Evolutionary conservation across 441 rosid species (phyloP), one percentile per base, ranked within the genome.

Genomic region (Mallotus japonicus): DNA sequence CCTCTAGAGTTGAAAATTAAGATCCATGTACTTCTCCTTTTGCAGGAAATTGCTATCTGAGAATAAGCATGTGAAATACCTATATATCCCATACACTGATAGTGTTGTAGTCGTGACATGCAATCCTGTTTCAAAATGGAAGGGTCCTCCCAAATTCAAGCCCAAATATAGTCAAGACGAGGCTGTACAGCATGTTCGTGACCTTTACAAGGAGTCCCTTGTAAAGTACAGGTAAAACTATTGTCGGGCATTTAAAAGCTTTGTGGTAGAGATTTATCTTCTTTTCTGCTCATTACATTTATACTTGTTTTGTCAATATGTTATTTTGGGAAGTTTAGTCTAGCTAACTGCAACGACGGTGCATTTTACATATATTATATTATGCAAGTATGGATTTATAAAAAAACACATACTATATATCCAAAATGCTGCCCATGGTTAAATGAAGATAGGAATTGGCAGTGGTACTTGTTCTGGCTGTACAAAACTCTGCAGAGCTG

Each of bases 1-100:
- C 76, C 49, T 67, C 34, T 59, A 62, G 46, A 15, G 8, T 14
- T 66, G 42, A 8, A 37, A 22, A 24, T 28, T 74, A 34, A 62
- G 68, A 71, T 13, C 4, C 60, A 55, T 56, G 16, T 44, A 34
- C 62, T 69, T 81, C 80, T 70, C 53, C 78, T 70, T 73, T 79
- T 83, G 70, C 87, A 95, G 99, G 84, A 95, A 91, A 78, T 77
- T 89, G 76, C 82, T 95, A 50, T 82, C 92, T 17, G 89, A 92
- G 77, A 95, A 92, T 80, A 95, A 90, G 88, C 99, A 95, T 81
- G 87, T 95, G 73, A 95, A 95, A 85, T 95, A 92, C 77, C 13
- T 67, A 3, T 72, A 91, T 72, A 83, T 92, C 76, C 99, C 96
- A 32, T 90, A 89, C 77, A 89, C 95, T 0, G 97, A 90, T 73